Base-by-base conservation (phyloP, 2,329 filamentous ascomycete species). In the Parascedosporium putredinis region DNA sequence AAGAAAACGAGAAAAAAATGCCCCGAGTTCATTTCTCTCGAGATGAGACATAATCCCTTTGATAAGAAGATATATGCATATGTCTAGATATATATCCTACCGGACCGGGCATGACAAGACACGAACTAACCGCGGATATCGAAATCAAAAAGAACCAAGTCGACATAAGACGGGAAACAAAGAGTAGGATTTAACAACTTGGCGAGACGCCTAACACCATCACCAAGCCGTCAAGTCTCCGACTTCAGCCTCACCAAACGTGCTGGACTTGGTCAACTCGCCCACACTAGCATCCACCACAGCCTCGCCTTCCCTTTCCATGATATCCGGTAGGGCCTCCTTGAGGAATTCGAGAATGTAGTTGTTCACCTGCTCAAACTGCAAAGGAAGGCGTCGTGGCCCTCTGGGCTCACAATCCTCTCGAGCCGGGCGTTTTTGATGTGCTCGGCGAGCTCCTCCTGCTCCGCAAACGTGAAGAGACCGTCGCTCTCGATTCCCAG, bases 151-250 rank as follows among this genome's bases (percentile, higher is more conserved):
- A n/a, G n/a, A n/a, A n/a, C n/a, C n/a, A n/a, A n/a, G n/a, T n/a
- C n/a, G n/a, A n/a, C n/a, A n/a, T n/a, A 31, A 31, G 27, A 31
- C 7, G 12, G 14, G 4, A 42, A 42, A 42, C 20, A 16, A 14
- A 42, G 20, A 42, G 38, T 4, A 10, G 38, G n/a, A n/a, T n/a
- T n/a, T n/a, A n/a, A n/a, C n/a, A n/a, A n/a, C n/a, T n/a, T n/a
- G n/a, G n/a, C n/a, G n/a, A n/a, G n/a, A 4, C 38, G 9, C 10
- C 20, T 29, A 12, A 33, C 14, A 5, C 10, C 34, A n/a, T n/a
- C 51, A 96, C 90, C 90, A 96, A 20, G 88, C 89, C 29, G 89
- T 95, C 58, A 96, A 95, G 62, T 97, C 93, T 53, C 91, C 91
- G 18, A 96, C 88, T 67, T 97, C 93, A 1, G 88, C 90, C 68